Evolutionary conservation across 2,329 filamentous ascomycete genomes (phyloP).

Genomic region (Leptographium galeiforme): DNA sequence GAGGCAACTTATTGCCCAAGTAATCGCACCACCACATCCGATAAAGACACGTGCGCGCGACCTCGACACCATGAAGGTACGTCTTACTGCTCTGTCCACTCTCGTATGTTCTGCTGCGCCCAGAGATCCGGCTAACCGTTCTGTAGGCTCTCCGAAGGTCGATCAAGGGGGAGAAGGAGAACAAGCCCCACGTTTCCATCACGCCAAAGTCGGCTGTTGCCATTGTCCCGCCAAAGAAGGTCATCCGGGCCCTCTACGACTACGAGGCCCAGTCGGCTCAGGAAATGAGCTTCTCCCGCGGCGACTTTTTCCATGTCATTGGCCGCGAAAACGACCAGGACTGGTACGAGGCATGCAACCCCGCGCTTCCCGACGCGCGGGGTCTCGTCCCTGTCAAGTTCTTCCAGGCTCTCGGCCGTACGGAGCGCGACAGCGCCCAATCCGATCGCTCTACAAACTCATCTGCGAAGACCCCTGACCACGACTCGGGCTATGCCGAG

Average conservation of each 20-base stretch:
- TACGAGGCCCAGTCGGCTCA: conserved; percentile 65
- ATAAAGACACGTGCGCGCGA: no score
- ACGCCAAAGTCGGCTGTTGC: conserved; percentile 75
- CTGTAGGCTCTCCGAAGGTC: conserved; percentile 69
- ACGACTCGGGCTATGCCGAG: conserved; percentile 86
- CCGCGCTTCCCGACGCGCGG: conserved; percentile 69
- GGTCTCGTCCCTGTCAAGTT: conserved; percentile 88
- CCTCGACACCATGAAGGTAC: neutral
- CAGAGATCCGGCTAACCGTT: conserved; percentile 5
- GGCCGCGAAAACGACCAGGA: conserved; percentile 85
- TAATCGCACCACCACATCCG: neutral
- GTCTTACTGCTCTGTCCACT: neutral
- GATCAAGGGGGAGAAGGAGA: conserved; percentile 77
- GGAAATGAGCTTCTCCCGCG: conserved; percentile 81
- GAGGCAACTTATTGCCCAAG: neutral
- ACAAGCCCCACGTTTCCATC: conserved; percentile 61
- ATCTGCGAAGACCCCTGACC: conserved; percentile 50
- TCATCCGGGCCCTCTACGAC: conserved; percentile 93
- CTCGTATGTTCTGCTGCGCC: no score
- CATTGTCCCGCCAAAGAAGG: conserved; percentile 85
- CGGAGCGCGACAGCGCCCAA: conserved; percentile 73
- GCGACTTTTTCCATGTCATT: conserved; percentile 97
- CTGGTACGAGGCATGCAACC: conserved; percentile 99
- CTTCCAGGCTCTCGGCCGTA: conserved; percentile 86
- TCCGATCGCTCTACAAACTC: conserved; percentile 40